Evolutionary conservation across 441 rosid species (phyloP), one percentile per base, ranked within the genome.

Genomic region (Adansonia madagascariensis): DNA sequence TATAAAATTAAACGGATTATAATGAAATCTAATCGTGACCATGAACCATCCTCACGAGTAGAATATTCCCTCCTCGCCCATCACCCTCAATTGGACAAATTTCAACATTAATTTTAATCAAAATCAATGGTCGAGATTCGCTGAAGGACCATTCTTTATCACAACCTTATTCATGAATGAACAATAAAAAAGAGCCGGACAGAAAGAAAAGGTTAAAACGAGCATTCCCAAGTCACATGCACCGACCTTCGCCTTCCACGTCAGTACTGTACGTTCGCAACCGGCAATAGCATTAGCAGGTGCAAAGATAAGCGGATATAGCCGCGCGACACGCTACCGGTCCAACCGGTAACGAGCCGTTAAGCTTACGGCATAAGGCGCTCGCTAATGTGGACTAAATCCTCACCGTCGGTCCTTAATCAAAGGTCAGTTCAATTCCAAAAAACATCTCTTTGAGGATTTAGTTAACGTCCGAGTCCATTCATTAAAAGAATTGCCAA

Each of bases 151-250:
- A 47, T 65, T 18, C 63, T 0, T 14, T 52, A 52, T 52, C n/a
- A 4, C 5, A 53, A 53, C 1, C 20, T 55, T n/a, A 6, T 47
- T 47, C 12, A 10, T 11, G 3, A 47, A 9, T 10, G 20, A 71
- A 5, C 3, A 15, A 68, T 44, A 10, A 6, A 12, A 35, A 2
- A 52, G 3, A 6, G 11, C n/a, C 61, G 2, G 4, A 27, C 71
- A 22, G 46, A 41, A 35, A 27, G 1, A 1, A 9, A 12, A 10
- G 53, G 50, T 35, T 35, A 15, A 70, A 41, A 62, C 71, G 52
- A 82, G 84, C 83, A 84, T 83, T 83, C 88, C 67, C 60, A 31
- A 17, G 74, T 70, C 88, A 87, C 89, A 83, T 86, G 87, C 88
- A 76, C 78, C 63, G 75, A 74, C 78, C 80, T 82, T 22, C 56